Base-by-base conservation (phyloP, 2,329 filamentous ascomycete species). In the Rutstroemia sp. region DNA sequence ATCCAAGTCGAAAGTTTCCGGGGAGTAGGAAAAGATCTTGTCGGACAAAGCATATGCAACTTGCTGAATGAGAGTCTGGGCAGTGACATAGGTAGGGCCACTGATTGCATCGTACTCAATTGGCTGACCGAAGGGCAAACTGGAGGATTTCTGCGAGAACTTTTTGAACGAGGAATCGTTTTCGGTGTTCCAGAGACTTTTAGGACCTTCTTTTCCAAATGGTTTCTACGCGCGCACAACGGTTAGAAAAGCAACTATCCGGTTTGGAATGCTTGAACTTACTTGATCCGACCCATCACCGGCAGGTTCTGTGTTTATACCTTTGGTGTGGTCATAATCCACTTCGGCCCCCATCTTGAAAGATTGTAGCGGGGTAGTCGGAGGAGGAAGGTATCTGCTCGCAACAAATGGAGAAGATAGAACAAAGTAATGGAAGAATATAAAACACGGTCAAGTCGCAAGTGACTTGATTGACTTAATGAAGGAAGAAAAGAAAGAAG, bases 11-110 rank as follows among this genome's bases (percentile, higher is more conserved):
- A 96, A 97, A 14, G 90, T 88, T 68, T 95, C 89, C 27, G 92
- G 90, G 2, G 92, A 97, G 78, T 95, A 97, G 56, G 92, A 88
- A 77, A 96, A 99, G 75, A 97, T 85, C 79, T 95, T 96, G 78
- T 97, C 92, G 56, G 92, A 97, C 60, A 99, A 80, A 62, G 89
- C 83, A 75, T 96, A 99, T 59, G 92, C 90, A 62, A 97, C 87
- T 74, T 99, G 94, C 77, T 99, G 94, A 62, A 97, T 87, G 56
- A 99, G 82, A 21, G 90, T 85, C 75, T 99, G 94, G 30, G 91
- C 89, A 42, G 92, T 97, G 60, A 92, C 81, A 74, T 99, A 99
- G 56, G 89, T 94, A 63, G 92, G 89, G 16, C 92, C 94, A 59
- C 81, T 85, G 71, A 97, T 88, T 66, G 79, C 76, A 37, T 78